Evolutionary conservation across 495 filamentous ascomycete species (phyloP), one percentile per base, ranked within the genome.

Genomic region (Talaromyces thailandensis): DNA sequence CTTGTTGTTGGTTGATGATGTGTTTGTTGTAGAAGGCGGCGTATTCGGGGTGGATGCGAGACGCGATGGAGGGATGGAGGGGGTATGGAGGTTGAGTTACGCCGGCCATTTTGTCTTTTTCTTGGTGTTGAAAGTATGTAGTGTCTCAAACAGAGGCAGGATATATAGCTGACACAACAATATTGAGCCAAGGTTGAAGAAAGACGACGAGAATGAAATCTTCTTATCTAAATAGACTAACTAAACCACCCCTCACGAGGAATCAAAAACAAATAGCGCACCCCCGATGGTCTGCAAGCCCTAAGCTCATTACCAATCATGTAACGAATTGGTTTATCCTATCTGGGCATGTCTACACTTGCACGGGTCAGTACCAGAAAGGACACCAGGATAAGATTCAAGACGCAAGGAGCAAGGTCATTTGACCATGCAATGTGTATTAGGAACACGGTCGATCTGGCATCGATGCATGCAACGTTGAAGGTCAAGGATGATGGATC

Each of bases 11-110:
- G 62, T 81, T 68, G 64, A 78, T 75, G 11, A 86, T 75, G 68
- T 81, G 65, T 45, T 77, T 58, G 66, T 84, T 84, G 67, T 84
- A 84, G 70, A 83, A 84, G 25, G 65, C 67, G 58, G 76, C 76
- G 65, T 84, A 86, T 55, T 79, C 76, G 8, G 82, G 78, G 64
- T 83, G 72, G 40, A 86, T 58, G 51, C 68, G 61, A 60, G 77
- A 66, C 37, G 69, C 66, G 45, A 85, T 71, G 16, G 81, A 82
- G 18, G 70, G 68, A 63, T 85, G 81, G 45, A 85, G 76, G 29
- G 82, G 81, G 62, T 85, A 84, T 0, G 82, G 82, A 11, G 82
- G 82, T 62, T 76, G 69, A 45, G 72, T 68, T 29, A 67, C 56
- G 51, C 68, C 62, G 1, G 71, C 64, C 73, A 76, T 79, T 35